A percentile compares a stretch with the other conserved stretches of the same genome.
Conservation (phyloP, 1,139 yeast genomes). For the Candida sanyaensis region DNA sequence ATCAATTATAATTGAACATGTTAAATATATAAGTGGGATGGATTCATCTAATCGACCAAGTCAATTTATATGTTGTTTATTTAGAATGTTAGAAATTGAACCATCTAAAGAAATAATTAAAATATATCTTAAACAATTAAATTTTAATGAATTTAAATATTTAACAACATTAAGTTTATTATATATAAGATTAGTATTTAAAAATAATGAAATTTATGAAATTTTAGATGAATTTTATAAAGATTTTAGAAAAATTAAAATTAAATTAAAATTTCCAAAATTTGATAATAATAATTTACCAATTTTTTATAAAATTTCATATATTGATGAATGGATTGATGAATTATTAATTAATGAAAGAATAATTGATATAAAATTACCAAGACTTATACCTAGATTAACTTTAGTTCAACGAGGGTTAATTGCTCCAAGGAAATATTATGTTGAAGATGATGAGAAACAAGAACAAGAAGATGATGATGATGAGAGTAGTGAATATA, state of each 20-base stretch:
- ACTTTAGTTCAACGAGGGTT: conserved; percentile 41
- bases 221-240: conserved; percentile 52
- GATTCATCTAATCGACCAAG: conserved; percentile 54
- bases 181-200: conserved; percentile 54
- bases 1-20: conserved; percentile 37
- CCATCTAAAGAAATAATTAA: conserved; percentile 56
- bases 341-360: conserved; percentile 48
- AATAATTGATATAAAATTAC: conserved; percentile 61
- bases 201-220: conserved; percentile 47
- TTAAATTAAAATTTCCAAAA: conserved; percentile 26
- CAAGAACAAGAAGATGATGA: conserved; percentile 10
- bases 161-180: conserved; percentile 61
- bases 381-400: conserved; percentile 48
- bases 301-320: conserved; percentile 31
- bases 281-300: conserved; percentile 27
- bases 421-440: conserved; percentile 39
- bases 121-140: conserved; percentile 50
- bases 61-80: conserved; percentile 63
- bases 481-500: conserved; percentile 13
- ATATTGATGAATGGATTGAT: conserved; percentile 67
- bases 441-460: conserved; percentile 16
- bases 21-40: conserved; percentile 49
- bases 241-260: conserved; percentile 55
- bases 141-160: conserved; percentile 59
- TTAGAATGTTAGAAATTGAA: conserved; percentile 63